Conservation (phyloP, 768 basidiomycete species). For the Tulasnella sp. region DNA sequence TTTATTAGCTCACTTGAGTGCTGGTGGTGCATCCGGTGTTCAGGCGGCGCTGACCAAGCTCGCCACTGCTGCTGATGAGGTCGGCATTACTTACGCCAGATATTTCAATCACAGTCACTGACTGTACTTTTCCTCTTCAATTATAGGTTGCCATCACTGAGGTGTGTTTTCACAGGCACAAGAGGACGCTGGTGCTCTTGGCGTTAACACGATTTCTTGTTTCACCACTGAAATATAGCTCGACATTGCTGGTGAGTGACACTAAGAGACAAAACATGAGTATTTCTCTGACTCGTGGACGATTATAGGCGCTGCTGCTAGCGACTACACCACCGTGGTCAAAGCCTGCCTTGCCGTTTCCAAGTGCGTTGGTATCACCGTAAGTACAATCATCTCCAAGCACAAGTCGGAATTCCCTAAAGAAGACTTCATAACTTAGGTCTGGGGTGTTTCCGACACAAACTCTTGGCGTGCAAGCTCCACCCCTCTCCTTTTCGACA, state of each 20-base stretch:
- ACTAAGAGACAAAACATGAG: background rate
- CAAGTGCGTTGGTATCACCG: conserved; percentile 5
- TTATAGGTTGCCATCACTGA: background rate
- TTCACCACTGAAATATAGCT: background rate
- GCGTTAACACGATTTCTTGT: background rate
- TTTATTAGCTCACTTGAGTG: background rate
- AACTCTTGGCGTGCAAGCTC: background rate
- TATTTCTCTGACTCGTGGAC: background rate
- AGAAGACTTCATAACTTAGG: too few species aligned
- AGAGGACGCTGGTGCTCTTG: too few species aligned
- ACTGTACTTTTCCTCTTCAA: background rate
- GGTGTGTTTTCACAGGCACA: background rate
- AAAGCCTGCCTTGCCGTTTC: background rate
- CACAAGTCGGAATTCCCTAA: too few species aligned
- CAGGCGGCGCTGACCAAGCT: background rate
- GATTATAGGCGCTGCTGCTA: background rate
- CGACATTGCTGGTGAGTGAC: background rate
- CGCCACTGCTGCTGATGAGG: background rate
- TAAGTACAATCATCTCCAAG: background rate
- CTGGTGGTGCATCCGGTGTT: conserved; percentile 4
- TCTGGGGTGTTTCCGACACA: too few species aligned
- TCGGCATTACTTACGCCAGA: background rate
- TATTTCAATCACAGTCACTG: background rate
- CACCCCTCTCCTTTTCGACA: conserved; percentile 8
- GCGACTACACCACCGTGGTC: background rate